Conservation (phyloP, 805 yeast species). For the Wickerhamomyces queroliae region DNA sequence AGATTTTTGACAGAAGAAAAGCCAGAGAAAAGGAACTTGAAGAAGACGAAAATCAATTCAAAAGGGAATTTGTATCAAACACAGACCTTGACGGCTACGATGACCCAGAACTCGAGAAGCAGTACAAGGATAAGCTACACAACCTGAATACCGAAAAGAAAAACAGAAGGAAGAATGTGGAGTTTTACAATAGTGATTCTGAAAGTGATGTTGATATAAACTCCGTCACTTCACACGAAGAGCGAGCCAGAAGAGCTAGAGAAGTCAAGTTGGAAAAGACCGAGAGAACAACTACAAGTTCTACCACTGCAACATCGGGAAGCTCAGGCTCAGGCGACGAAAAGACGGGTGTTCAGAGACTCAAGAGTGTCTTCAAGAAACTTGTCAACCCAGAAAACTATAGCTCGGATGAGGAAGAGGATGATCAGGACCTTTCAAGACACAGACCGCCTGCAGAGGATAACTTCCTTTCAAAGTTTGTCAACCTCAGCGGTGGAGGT, state of each 20-base stretch:
- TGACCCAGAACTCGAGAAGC: conserved; percentile 7
- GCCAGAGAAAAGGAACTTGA: conserved; percentile 10
- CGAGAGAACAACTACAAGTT: background rate
- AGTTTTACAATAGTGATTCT: conserved; percentile 11
- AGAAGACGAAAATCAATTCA: conserved; percentile 3
- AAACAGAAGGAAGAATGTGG: conserved; percentile 5
- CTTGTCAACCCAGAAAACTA: conserved; percentile 8
- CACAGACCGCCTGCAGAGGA: conserved; percentile 6
- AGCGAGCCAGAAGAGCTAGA: background rate
- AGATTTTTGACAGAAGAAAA: conserved; percentile 17
- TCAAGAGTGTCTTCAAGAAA: conserved; percentile 16
- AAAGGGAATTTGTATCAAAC: conserved; percentile 5
- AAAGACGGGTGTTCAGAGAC: conserved; percentile 6
- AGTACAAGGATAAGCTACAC: conserved; percentile 13
- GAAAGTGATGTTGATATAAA: conserved; percentile 20
- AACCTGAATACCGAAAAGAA: conserved; percentile 9
- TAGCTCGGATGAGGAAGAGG: conserved; percentile 11
- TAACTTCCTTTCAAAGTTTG: conserved; percentile 23
- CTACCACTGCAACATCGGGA: background rate
- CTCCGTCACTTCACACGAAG: conserved; percentile 7
- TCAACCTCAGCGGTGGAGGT: conserved; percentile 29
- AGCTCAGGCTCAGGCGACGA: conserved; percentile 4
- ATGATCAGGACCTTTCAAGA: conserved; percentile 9
- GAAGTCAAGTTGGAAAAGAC: background rate
- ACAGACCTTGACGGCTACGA: conserved; percentile 1